phyloP scores from a whole-genome alignment of 1,139 yeast species.

The Blastobotrys indianensis region DNA sequence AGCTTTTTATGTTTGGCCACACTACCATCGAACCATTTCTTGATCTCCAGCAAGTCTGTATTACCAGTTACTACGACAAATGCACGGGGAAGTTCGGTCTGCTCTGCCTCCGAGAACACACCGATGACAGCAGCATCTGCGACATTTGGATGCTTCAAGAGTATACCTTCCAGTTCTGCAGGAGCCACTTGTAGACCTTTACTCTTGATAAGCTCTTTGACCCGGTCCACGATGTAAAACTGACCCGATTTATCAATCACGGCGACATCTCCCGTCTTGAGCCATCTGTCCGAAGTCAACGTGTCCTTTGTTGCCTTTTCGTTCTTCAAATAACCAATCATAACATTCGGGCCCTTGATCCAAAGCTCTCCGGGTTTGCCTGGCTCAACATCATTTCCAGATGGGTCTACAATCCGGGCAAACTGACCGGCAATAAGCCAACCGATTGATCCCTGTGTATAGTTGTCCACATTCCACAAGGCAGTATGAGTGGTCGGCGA shows the following conservation, averaged over 20 bases:
- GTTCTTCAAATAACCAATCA: slow-evolving; percentile 55
- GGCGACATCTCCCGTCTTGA: slow-evolving; percentile 75
- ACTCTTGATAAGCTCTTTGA: slow-evolving; percentile 73
- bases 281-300: slow-evolving; percentile 63
- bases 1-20: slow-evolving; percentile 38
- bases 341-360: slow-evolving; percentile 66
- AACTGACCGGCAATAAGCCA: slow-evolving; percentile 38
- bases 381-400: slow-evolving; percentile 42
- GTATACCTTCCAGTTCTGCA: slow-evolving; percentile 64
- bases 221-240: slow-evolving; percentile 62
- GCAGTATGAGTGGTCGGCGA: slow-evolving; percentile 31
- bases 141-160: slow-evolving; percentile 42
- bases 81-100: slow-evolving; percentile 37
- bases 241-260: slow-evolving; percentile 48
- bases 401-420: slow-evolving; percentile 40
- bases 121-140: slow-evolving; percentile 37
- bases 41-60: slow-evolving; percentile 24
- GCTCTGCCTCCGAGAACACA: slow-evolving; percentile 27
- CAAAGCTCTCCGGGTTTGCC: slow-evolving; percentile 53
- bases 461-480: slow-evolving; percentile 14
- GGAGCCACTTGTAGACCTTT: slow-evolving; percentile 85
- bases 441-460: slow-evolving; percentile 42
- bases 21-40: slow-evolving; percentile 31
- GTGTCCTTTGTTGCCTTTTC: slow-evolving; percentile 46
- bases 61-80: slow-evolving; percentile 28